Conservation (phyloP, 306 rosid genomes). For the Pachyrhizus erosus region DNA sequence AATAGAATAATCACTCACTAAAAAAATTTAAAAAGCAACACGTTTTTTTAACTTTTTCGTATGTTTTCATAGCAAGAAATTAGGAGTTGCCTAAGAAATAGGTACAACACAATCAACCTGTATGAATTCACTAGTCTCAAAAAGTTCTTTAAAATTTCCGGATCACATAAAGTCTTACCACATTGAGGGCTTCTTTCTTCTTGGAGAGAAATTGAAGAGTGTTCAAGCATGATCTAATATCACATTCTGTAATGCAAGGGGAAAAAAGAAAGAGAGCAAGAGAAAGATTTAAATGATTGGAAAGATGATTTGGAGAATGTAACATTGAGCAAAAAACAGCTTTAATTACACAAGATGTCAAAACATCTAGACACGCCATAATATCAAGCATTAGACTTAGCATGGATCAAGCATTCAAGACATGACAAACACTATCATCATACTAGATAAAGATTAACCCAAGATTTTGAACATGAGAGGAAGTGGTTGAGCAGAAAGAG, state of each 20-base stretch:
- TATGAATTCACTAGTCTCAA: conserved; percentile 1
- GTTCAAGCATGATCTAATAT: conserved; percentile 97
- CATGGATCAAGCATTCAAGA: neutral
- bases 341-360: neutral
- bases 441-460: neutral
- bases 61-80: conserved; percentile 2
- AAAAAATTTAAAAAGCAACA: neutral
- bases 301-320: conserved; percentile 23
- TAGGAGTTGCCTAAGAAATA: conserved; percentile 19
- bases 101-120: conserved; percentile 20
- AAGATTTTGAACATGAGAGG: neutral
- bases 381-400: conserved; percentile 24
- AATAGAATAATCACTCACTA: neutral
- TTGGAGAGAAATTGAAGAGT: conserved; percentile 90
- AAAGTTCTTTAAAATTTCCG: conserved; percentile 15
- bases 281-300: conserved; percentile 33
- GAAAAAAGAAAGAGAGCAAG: conserved; percentile 18
- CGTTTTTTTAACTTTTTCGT: conserved; percentile 12
- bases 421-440: conserved; percentile 5
- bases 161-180: conserved; percentile 57
- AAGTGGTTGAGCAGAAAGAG: neutral
- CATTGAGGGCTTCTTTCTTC: conserved; percentile 83
- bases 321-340: neutral
- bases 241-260: conserved; percentile 73
- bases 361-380: conserved; percentile 4